Evolutionary conservation across 2,329 filamentous ascomycete genomes (phyloP).

Genomic region (Tolypocladium tropicale): DNA sequence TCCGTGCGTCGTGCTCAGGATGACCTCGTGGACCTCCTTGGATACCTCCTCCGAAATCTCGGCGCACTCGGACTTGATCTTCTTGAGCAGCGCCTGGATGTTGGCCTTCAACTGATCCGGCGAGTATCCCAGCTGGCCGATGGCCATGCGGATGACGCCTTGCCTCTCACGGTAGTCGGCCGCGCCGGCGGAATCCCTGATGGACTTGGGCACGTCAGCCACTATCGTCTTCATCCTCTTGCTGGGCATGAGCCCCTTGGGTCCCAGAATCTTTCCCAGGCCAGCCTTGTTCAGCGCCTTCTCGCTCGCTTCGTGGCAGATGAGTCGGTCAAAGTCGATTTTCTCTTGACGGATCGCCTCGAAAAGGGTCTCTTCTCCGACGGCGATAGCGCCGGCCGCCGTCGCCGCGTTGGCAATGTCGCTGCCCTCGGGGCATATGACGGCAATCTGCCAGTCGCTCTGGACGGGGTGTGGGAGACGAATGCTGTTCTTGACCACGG

Average conservation of each 20-base stretch:
- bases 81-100: slow-evolving; percentile 64
- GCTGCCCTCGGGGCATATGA: slow-evolving; percentile 79
- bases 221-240: slow-evolving; percentile 83
- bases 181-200: slow-evolving; percentile 74
- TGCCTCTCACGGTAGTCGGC: slow-evolving; percentile 78
- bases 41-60: slow-evolving; percentile 50
- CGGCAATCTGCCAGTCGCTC: slow-evolving; percentile 79
- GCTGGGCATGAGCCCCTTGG: slow-evolving; percentile 86
- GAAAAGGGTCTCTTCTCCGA: slow-evolving; percentile 81
- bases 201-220: slow-evolving; percentile 61
- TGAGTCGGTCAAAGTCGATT: slow-evolving; percentile 79
- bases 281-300: slow-evolving; percentile 71
- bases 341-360: slow-evolving; percentile 61
- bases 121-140: slow-evolving; percentile 83
- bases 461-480: slow-evolving; percentile 83
- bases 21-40: slow-evolving; percentile 45
- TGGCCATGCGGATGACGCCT: slow-evolving; percentile 78
- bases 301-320: slow-evolving; percentile 74
- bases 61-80: slow-evolving; percentile 68
- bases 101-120: slow-evolving; percentile 81
- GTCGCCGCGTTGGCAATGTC: slow-evolving; percentile 63
- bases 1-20: slow-evolving; percentile 78
- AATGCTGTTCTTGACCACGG: slow-evolving; percentile 78
- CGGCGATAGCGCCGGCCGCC: slow-evolving; percentile 67
- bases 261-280: slow-evolving; percentile 73